Evolutionary conservation across 2,329 filamentous ascomycete species (phyloP), one percentile per base, ranked within the genome.

Genomic region (Coniochaeta hoffmannii): DNA sequence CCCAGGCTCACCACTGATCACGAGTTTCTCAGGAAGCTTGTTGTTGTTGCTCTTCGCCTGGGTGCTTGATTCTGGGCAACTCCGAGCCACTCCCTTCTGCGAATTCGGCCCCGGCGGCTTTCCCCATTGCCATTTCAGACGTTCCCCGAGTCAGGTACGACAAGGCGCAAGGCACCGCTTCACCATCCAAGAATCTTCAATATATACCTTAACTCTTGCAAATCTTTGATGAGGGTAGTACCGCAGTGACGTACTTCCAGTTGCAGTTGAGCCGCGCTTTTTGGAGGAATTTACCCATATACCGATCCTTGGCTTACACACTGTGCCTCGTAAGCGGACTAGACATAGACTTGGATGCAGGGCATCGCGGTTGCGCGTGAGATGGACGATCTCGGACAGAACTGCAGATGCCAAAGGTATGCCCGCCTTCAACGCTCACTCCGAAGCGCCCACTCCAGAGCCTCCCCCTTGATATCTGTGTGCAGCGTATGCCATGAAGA

Each of bases 391-490:
- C 26, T 19, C 41, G 41, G 41, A 46, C 19, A 46, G 22, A 46
- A 10, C 6, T 44, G 38, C 19, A 22, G 38, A 24, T 14, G 19
- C 14, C 41, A 3, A 46, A 28, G 15, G 24, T 5, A 12, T 14
- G 22, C 46, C 44, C 46, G 19, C 22, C 38, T 32, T 26, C 26
- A 17, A 17, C 49, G 49, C 49, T 50, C 28, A 50, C 49, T 50
- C 49, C 49, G 49, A 50, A 32, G 19, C 24, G 49, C 32, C 49
- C 49, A 50, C 49, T 50, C 14, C 17, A 31, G 49, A 32, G 49
- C 49, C 49, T 32, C 31, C 19, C n/a, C 41, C 19, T 3, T 50
- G 28, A 32, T 31, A 34, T 34, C 49, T 50, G 28, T 34, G 28
- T 34, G 28, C 49, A 50, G 17, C 49, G n/a, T 17, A 31, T 50